phyloP scores from a whole-genome alignment of 768 basidiomycete species.

The Podaxis sp. region DNA sequence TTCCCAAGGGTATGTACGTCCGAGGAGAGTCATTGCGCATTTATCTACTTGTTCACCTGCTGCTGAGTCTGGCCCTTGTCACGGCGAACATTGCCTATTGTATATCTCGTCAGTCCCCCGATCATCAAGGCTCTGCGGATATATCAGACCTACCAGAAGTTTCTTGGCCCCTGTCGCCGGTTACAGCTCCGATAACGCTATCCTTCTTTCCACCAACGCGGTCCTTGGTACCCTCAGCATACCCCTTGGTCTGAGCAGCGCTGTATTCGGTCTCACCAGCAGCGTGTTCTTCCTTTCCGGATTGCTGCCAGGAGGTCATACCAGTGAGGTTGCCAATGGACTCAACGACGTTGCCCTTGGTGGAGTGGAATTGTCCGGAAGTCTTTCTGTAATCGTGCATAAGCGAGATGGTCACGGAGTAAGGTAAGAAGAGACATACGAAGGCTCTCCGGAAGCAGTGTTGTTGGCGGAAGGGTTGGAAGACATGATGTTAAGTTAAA shows the following conservation, averaged over 20 bases:
- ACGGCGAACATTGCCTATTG: constrained; percentile 18
- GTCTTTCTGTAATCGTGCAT: constrained; percentile 14
- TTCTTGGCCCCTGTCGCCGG: constrained; percentile 48
- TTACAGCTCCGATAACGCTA: constrained; percentile 49
- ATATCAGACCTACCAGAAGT: constrained; percentile 31
- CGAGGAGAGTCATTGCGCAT: background rate
- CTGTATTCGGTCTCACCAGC: constrained; percentile 51
- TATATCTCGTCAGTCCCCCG: background rate
- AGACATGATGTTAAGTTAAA: background rate
- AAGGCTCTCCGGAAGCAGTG: constrained; percentile 29
- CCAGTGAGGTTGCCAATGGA: constrained; percentile 50
- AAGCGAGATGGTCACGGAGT: background rate
- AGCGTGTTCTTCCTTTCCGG: constrained; percentile 54
- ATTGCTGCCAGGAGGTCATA: constrained; percentile 40
- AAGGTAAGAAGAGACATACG: constrained; percentile 19
- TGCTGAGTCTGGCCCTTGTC: constrained; percentile 43
- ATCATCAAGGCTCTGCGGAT: background rate
- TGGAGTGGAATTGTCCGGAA: constrained; percentile 18
- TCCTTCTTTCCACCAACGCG: constrained; percentile 49
- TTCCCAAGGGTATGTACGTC: background rate
- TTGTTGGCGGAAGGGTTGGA: constrained; percentile 25
- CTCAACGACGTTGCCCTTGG: constrained; percentile 35
- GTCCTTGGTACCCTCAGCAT: constrained; percentile 47
- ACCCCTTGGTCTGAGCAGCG: constrained; percentile 49
- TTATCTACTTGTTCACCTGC: constrained; percentile 41